A percentile compares a stretch with the other conserved stretches of the same genome.
phyloP scores from a whole-genome alignment of 2,329 filamentous ascomycete genomes.

The Scedosporium apiospermum region DNA sequence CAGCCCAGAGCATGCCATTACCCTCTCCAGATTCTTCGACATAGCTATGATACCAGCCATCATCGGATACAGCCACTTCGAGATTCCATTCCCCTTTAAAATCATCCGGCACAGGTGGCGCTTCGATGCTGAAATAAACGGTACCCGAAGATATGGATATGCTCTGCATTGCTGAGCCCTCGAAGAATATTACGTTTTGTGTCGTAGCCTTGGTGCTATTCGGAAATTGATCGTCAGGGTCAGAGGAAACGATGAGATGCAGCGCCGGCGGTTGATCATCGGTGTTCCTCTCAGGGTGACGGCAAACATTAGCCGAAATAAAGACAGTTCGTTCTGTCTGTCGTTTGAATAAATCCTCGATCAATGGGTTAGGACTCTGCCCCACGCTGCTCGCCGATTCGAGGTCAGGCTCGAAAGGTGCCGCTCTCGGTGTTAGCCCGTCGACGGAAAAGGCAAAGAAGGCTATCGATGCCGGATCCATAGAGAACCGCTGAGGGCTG shows the following conservation, averaged over 20 bases:
- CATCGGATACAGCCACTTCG: constrained; percentile 73
- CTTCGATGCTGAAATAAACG: constrained; percentile 68
- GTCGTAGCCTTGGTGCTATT: constrained; percentile 25
- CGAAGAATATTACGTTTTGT: constrained; percentile 39
- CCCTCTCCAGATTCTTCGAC: constrained; percentile 29
- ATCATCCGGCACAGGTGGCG: constrained; percentile 51
- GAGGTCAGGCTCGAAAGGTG: neutral
- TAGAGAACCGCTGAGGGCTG: constrained; percentile 44
- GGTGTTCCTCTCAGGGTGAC: constrained; percentile 50
- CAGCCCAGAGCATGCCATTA: constrained; percentile 46
- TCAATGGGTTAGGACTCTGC: neutral
- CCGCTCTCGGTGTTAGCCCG: constrained; percentile 27
- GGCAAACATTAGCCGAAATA: constrained; percentile 78
- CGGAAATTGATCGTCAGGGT: constrained; percentile 52
- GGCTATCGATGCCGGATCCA: constrained; percentile 52
- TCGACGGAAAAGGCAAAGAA: constrained; percentile 55
- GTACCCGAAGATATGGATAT: constrained; percentile 48
- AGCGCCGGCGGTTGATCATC: constrained; percentile 49
- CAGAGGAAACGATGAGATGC: constrained; percentile 65
- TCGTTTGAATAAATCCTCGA: neutral
- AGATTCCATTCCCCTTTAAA: constrained; percentile 67
- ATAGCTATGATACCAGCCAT: constrained; percentile 64
- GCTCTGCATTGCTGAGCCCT: constrained; percentile 61
- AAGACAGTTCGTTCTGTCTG: constrained; percentile 43
- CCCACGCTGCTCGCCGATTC: neutral